phyloP scores from a whole-genome alignment of 148 eudicot genomes.

The Vaccinium darrowii region DNA sequence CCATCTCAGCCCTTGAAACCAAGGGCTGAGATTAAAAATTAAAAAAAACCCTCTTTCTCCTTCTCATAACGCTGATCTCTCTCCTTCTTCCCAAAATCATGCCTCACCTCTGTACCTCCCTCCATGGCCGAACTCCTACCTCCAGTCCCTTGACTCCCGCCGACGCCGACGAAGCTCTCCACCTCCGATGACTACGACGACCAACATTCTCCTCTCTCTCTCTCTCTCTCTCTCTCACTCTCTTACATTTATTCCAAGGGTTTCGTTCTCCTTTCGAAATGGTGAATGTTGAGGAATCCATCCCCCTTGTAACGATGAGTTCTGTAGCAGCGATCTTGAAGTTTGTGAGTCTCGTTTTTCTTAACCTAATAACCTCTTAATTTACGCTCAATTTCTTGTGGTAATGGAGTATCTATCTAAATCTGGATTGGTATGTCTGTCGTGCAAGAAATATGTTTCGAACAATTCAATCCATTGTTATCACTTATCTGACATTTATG shows the following conservation, averaged over 20 bases:
- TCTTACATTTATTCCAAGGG: background rate
- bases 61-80: no score
- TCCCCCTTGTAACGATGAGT: constrained; percentile 62
- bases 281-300: constrained; percentile 58
- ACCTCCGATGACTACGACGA: no score
- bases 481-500: background rate
- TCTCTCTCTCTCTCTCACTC: background rate
- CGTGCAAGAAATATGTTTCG: background rate
- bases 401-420: background rate
- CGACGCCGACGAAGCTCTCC: no score
- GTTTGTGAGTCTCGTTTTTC: constrained; percentile 56
- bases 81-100: no score
- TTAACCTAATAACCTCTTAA: background rate
- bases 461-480: background rate
- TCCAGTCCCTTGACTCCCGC: no score
- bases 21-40: no score
- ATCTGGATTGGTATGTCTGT: background rate
- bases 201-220: no score
- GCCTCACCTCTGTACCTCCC: no score
- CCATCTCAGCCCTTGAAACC: no score
- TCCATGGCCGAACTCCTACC: no score
- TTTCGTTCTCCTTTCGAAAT: constrained; percentile 12
- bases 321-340: constrained; percentile 81
- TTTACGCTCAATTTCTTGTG: background rate
- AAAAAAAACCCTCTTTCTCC: no score